Conservation (phyloP, 371 early-diverging fungal genomes). For the Amoeboaphelidium occidentale region DNA sequence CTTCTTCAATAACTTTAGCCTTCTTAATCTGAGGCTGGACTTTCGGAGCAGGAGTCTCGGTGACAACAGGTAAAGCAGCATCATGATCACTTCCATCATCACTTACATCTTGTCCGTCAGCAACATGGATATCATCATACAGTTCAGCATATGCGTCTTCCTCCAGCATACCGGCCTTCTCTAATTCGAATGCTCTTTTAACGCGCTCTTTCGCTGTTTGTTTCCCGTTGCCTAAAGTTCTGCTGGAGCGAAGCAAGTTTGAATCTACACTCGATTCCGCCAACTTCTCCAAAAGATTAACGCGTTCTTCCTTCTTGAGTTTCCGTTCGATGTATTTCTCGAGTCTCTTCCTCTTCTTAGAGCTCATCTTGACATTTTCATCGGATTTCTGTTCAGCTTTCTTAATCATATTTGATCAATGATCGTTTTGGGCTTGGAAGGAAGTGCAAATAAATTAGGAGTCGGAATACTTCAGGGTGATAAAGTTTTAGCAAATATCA, state of each 20-base stretch:
- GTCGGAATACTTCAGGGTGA: slow-evolving; percentile 67
- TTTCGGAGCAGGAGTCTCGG: not conserved
- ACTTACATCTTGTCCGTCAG: not conserved
- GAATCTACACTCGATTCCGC: slow-evolving; percentile 9
- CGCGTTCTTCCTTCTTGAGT: slow-evolving; percentile 74
- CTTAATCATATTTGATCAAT: slow-evolving; percentile 2
- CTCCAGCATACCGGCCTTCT: not conserved
- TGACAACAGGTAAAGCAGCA: not conserved
- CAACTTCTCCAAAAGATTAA: slow-evolving; percentile 49
- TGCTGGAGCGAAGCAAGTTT: not conserved
- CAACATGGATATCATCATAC: not conserved
- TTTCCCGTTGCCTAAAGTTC: not conserved
- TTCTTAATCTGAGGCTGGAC: not conserved
- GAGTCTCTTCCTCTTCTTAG: slow-evolving; percentile 37
- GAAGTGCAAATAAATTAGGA: slow-evolving; percentile 98
- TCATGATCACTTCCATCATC: not conserved
- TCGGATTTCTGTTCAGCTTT: not conserved
- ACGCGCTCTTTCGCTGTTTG: not conserved
- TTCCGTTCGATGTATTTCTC: slow-evolving; percentile 77
- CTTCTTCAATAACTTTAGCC: not conserved
- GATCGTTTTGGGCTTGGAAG: slow-evolving; percentile 41
- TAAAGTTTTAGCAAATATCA: slow-evolving; percentile 64
- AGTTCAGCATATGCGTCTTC: not conserved
- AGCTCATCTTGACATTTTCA: slow-evolving; percentile 6
- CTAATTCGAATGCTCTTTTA: not conserved